These are phyloP conservation scores for Malassezia caprae DNA, from an alignment of 1,284 basidiomycete species.

Conservation along the genomic window DNA sequence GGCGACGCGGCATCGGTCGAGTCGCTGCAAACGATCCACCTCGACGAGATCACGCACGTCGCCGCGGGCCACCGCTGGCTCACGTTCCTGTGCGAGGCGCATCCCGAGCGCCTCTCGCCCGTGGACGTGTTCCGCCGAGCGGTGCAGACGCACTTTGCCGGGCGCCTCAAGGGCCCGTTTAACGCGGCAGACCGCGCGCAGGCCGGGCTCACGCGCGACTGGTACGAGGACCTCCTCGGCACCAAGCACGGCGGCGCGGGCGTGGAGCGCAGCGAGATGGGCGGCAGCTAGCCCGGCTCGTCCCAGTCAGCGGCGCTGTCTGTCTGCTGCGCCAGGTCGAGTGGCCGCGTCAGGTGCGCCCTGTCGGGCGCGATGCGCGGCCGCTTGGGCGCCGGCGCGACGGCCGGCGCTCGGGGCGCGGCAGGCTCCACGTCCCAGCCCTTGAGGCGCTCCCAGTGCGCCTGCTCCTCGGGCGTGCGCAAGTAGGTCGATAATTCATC, in stretches of 20 bases:
- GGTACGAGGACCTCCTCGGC: slow-evolving; percentile 56
- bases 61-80: slow-evolving; percentile 76
- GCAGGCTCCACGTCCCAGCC: slow-evolving; percentile 10
- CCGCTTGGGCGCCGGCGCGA: neutral
- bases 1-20: slow-evolving; percentile 63
- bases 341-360: slow-evolving; percentile 1
- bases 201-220: slow-evolving; percentile 52
- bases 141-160: slow-evolving; percentile 64
- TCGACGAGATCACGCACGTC: slow-evolving; percentile 70
- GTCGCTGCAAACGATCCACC: slow-evolving; percentile 37
- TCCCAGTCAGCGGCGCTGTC: slow-evolving; percentile 6
- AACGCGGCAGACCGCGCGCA: slow-evolving; percentile 65
- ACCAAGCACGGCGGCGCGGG: slow-evolving; percentile 48
- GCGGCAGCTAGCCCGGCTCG: slow-evolving; percentile 18
- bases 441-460: slow-evolving; percentile 6
- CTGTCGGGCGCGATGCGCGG: neutral
- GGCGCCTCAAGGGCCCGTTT: slow-evolving; percentile 74
- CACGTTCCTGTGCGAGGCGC: slow-evolving; percentile 60
- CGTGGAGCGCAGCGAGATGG: slow-evolving; percentile 25
- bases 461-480: slow-evolving; percentile 9
- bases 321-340: slow-evolving; percentile 7
- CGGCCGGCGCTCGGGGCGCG: neutral
- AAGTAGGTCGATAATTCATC: slow-evolving; percentile 7
- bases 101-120: slow-evolving; percentile 58
- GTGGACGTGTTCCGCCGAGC: slow-evolving; percentile 64